Conservation (phyloP, 2,329 filamentous ascomycete genomes). For the Parafenestella ontariensis region DNA sequence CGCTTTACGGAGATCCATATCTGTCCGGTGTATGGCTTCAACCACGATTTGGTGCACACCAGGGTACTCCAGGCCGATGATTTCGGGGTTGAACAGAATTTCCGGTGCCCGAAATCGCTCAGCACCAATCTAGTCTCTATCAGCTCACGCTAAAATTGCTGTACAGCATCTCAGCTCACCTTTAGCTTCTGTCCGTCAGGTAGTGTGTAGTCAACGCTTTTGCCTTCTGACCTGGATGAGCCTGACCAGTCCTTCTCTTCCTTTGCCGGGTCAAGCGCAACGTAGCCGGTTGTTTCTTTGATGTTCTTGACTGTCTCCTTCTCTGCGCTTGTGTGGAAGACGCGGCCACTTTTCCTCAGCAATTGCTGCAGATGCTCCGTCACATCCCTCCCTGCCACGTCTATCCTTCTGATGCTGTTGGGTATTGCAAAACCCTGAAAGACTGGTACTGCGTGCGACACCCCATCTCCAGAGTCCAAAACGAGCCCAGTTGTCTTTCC, state of each 20-base stretch:
- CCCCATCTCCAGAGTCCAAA: slow-evolving; percentile 92
- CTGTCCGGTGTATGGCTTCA: slow-evolving; percentile 91
- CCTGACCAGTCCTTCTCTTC: slow-evolving; percentile 96
- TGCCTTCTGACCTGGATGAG: slow-evolving; percentile 77
- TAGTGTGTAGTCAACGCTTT: slow-evolving; percentile 84
- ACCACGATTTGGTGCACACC: slow-evolving; percentile 98
- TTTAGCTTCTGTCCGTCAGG: slow-evolving; percentile 95
- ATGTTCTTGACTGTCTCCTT: slow-evolving; percentile 98
- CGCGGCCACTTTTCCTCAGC: slow-evolving; percentile 87
- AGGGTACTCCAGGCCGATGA: slow-evolving; percentile 95
- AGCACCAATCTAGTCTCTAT: slow-evolving; percentile 72
- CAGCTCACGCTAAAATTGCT: slow-evolving; percentile 23
- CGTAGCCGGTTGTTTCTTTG: slow-evolving; percentile 93
- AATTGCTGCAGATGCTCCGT: slow-evolving; percentile 94
- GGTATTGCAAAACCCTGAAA: slow-evolving; percentile 98
- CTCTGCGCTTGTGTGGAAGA: slow-evolving; percentile 97
- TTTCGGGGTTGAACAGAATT: slow-evolving; percentile 96
- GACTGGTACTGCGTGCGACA: slow-evolving; percentile 95
- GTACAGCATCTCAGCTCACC: slow-evolving; percentile 56
- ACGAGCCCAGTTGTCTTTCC: slow-evolving; percentile 96
- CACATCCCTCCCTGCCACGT: slow-evolving; percentile 94
- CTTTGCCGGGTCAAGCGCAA: slow-evolving; percentile 86
- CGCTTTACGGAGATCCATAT: slow-evolving; percentile 92
- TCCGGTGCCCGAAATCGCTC: slow-evolving; percentile 96
- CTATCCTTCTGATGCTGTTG: slow-evolving; percentile 92